Evolutionary conservation across 352 stramenopile genomes (phyloP), one percentile per base, ranked within the genome.

Genomic region (Pythium dissotocum): DNA sequence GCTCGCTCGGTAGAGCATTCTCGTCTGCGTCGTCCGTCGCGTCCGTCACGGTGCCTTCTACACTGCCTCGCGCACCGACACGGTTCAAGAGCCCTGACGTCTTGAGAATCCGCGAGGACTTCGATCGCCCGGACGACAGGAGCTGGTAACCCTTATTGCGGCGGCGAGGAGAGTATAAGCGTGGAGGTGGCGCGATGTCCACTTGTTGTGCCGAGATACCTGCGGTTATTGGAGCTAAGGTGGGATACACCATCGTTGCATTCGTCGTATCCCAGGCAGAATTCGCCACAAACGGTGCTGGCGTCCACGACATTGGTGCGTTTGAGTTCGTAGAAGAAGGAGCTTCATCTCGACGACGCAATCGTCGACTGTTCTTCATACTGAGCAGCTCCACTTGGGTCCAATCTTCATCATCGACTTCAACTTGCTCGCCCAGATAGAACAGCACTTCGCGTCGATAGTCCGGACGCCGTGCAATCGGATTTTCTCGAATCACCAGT

Each of bases 361-460:
- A 48, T 56, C 80, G 79, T 2, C 88, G 83, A 13, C 80, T 73
- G 35, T 77, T 76, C 60, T 85, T 83, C 88, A 96, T 95, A 40
- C 82, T 95, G 26, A 74, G 70, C 7, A 92, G 49, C 63, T 96
- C 87, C 1, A 79, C 71, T 4, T 69, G 55, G 4, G 65, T 91
- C 88, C 88, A 96, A 7, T 69, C 57, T 40, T 82, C 63, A 5
- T 77, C 75, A 26, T 96, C 88, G 6, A 96, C 56, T 58, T 91
- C 81, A 14, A 96, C 61, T 13, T 55, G 40, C 58, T 89, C 79
- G 7, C 87, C 81, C 30, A 96, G 60, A 63, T 87, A 94, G 42
- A 96, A 95, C 1, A 95, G 55, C 18, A 94, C 80, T 60, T 96
- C 87, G 26, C 88, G 78, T 42, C 88, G 77, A 63, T 95, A 93